Evolutionary conservation across 495 filamentous ascomycete genomes (phyloP), one percentile per base, ranked within the genome.

Genomic region (Aspergillus indologenus): DNA sequence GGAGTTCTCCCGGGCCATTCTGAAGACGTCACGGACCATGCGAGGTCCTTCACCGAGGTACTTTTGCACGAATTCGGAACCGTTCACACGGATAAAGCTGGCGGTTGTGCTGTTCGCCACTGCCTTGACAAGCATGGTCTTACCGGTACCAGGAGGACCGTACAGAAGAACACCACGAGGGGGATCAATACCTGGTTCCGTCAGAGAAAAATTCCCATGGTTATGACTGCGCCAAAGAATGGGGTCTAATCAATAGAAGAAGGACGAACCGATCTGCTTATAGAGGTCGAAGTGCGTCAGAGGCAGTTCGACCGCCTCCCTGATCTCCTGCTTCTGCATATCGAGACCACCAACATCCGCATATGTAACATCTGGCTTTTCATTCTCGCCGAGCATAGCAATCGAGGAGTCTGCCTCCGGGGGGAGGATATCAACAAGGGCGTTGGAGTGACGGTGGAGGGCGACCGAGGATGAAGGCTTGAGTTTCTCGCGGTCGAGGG

Each of bases 271-370:
- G 59, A 97, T 97, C 76, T 97, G 92, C 77, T 90, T 93, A 81
- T 98, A 98, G 14, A 98, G 86, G 72, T 98, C 93, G 70, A 96
- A 96, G 72, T 98, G 95, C 23, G 92, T 96, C 61, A 98, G 78
- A 11, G 94, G 94, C 58, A 98, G 79, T 78, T 98, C 94, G 57
- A 98, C 94, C 18, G 94, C 94, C 75, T 98, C 94, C 54, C 95
- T 83, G 53, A 98, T 98, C 73, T 98, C 94, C 76, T 98, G 94
- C 79, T 98, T 98, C 77, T 98, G 94, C 94, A 98, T 98, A 71
- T 98, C 94, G 60, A 98, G 78, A 8, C 94, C 94, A 77, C 94
- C 94, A 55, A 98, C 95, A 74, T 98, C 94, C 56, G 91, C 92
- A 68, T 98, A 98, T 42, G 92, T 96, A 42, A 98, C 92, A 75